Evolutionary conservation across 2,329 filamentous ascomycete genomes (phyloP), one percentile per base, ranked within the genome.

Genomic region (Fusarium devonianum): DNA sequence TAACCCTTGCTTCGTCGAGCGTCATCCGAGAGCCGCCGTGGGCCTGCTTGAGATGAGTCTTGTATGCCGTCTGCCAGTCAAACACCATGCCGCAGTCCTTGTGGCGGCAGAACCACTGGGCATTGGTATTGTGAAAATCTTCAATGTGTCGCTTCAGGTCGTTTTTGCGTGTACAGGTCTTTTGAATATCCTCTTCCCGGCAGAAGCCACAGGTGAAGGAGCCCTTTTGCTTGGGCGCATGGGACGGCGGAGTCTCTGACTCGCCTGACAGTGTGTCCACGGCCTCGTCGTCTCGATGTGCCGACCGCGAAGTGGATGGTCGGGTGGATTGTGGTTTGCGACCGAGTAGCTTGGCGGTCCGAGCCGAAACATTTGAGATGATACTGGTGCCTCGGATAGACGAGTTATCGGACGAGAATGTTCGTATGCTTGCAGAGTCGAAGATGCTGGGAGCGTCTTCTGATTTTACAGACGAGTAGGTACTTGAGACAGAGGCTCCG

Each of bases 61-160:
- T 75, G 66, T 78, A 78, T 12, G 75, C 76, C 14, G 71, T 75
- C 56, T 76, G 73, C 73, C 75, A 78, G 62, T 79, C 77, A 55
- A 77, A 78, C 6, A 74, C 70, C 69, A 73, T 72, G 28, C 65
- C 64, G 56, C 77, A 79, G 16, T 71, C 73, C 1, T 69, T 71
- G 39, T 77, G 71, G 4, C 73, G 70, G 51, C 77, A 79, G 37
- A 71, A 69, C 75, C 75, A 79, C 49, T 77, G 73, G 4, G 74
- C 72, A 45, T 79, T 74, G 46, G 71, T 75, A 49, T 75, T 74
- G 58, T 79, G 77, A 40, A 77, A 78, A 51, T 77, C 72, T 44
- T 77, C 74, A 23, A 79, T 76, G 42, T 79, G 77, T 10, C 77
- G 72, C 58, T 78, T 78, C 36, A 79, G 64, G 47, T 79, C 77